phyloP scores from a whole-genome alignment of 345 rosid species.

The Garcia nutans region DNA sequence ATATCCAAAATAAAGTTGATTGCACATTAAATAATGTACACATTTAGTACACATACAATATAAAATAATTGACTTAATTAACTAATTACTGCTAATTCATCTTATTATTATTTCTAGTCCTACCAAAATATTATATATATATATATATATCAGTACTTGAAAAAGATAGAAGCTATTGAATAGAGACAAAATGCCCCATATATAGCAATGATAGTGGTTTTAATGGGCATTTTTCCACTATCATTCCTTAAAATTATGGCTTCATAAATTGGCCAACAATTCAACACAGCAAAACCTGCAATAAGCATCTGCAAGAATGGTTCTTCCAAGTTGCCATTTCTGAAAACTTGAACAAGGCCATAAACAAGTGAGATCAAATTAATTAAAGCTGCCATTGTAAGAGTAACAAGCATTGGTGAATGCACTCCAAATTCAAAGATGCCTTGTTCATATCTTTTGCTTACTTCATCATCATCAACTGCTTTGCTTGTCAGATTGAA shows the following conservation, averaged over 20 bases:
- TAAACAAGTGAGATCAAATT: conserved; percentile 39
- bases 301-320: conserved; percentile 37
- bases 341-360: conserved; percentile 26
- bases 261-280: conserved; percentile 59
- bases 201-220: conserved; percentile 28
- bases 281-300: conserved; percentile 42
- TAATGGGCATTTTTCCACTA: conserved; percentile 47
- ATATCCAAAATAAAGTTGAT: too few species aligned
- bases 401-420: conserved; percentile 51
- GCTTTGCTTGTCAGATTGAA: conserved; percentile 70
- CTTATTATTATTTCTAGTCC: too few species aligned
- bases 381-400: conserved; percentile 44
- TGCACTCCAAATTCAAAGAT: conserved; percentile 56
- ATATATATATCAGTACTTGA: too few species aligned
- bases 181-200: conserved; percentile 34
- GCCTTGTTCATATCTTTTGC: conserved; percentile 52
- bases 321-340: conserved; percentile 25
- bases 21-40: too few species aligned
- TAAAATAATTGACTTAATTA: too few species aligned
- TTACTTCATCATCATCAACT: conserved; percentile 43
- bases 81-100: too few species aligned
- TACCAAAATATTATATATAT: too few species aligned
- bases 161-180: conserved; percentile 23
- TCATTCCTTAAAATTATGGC: conserved; percentile 59
- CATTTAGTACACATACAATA: too few species aligned